Conservation (phyloP, 1,284 basidiomycete species). For the Hymenochaete sp. region DNA sequence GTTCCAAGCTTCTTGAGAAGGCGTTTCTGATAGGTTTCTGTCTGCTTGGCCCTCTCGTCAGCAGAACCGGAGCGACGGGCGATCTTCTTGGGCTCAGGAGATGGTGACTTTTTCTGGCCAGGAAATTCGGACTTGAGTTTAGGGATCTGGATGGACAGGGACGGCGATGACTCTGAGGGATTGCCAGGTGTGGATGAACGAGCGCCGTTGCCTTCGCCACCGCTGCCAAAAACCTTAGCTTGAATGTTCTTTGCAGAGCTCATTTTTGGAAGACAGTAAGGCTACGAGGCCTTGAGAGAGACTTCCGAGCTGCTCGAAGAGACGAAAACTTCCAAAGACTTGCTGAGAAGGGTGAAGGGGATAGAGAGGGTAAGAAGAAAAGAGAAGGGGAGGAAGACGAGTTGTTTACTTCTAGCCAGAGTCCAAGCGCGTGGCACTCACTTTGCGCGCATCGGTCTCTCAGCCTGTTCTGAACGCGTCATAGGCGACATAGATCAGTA, state of each 20-base stretch:
- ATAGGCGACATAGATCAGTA: too few relatives aligned
- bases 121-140: constrained; percentile 35
- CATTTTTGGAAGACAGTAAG: constrained; percentile 21
- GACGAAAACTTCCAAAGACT: neutral
- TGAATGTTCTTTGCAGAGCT: constrained; percentile 57
- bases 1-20: constrained; percentile 50
- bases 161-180: constrained; percentile 26
- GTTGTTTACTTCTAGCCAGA: too few relatives aligned
- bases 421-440: too few relatives aligned
- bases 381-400: too few relatives aligned
- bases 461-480: too few relatives aligned
- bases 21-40: constrained; percentile 41
- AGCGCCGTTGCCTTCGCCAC: too few relatives aligned
- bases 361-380: too few relatives aligned
- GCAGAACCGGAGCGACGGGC: constrained; percentile 19
- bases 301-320: neutral
- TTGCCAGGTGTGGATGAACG: constrained; percentile 24
- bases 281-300: neutral
- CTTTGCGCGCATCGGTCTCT: too few relatives aligned
- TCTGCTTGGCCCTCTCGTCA: constrained; percentile 21
- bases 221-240: constrained; percentile 69
- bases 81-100: constrained; percentile 16
- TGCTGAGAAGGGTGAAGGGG: neutral
- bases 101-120: constrained; percentile 30
- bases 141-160: constrained; percentile 76